phyloP scores from a whole-genome alignment of 345 rosid genomes.

The Populus simonii region DNA sequence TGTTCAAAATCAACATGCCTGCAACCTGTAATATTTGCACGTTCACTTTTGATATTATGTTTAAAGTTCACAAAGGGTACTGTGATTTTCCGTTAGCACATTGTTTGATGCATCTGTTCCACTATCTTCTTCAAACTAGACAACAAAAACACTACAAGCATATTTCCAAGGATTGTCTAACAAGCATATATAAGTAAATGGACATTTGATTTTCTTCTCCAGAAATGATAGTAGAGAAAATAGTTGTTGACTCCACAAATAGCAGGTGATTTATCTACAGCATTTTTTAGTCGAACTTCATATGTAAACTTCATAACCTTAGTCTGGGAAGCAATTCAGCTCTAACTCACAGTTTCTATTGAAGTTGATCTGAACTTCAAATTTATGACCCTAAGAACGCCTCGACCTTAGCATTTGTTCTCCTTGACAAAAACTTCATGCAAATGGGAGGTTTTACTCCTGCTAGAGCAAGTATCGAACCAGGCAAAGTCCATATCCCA shows the following conservation, averaged over 20 bases:
- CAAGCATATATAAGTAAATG: not conserved
- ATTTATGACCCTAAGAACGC: not conserved
- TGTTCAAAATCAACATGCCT: too few relatives aligned
- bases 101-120: not conserved
- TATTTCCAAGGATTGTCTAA: not conserved
- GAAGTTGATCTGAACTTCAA: not conserved
- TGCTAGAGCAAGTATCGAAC: conserved; percentile 29
- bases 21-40: too few relatives aligned
- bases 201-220: not conserved
- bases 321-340: not conserved
- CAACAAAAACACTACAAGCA: not conserved
- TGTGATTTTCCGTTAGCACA: not conserved
- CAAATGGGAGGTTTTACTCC: conserved; percentile 43
- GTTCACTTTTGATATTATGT: not conserved
- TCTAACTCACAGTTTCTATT: not conserved
- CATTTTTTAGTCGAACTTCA: not conserved
- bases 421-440: conserved; percentile 37
- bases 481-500: not conserved
- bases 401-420: conserved; percentile 5
- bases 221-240: not conserved
- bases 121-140: not conserved
- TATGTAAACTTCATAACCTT: not conserved
- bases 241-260: not conserved
- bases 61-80: too few relatives aligned
- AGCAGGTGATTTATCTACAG: not conserved